Evolutionary conservation across 2,329 filamentous ascomycete species (phyloP), one percentile per base, ranked within the genome.

Genomic region (Sarocladium kiliense): DNA sequence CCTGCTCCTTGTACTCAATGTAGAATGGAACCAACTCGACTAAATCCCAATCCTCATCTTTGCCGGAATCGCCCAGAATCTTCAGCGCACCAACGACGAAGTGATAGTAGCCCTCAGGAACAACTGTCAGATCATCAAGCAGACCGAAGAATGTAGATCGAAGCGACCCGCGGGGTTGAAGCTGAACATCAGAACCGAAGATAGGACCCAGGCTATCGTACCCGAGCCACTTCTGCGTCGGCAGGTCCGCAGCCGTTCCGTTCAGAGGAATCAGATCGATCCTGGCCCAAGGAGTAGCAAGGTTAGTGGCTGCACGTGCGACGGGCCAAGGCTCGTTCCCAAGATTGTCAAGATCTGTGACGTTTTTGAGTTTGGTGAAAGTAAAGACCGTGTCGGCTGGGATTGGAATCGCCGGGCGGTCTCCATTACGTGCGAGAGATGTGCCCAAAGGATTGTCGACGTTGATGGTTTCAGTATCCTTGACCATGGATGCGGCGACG

Each of bases 401-500:
- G 7, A 59, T 51, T 3, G 60, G 58, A 16, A 56, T 56, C 49
- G 54, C 54, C 56, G 58, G 53, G 53, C 51, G 34, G 45, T 55
- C 12, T 54, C 56, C 5, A 53, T 54, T n/a, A 56, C 57, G 32
- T 25, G 54, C 53, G 14, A 62, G 53, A 41, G 57, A 60, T 21
- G 60, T 57, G 26, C 59, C 57, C 37, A 56, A 53, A 39, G 58
- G 50, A 16, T 45, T 53, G 25, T 55, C 47, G 4, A 27, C 30
- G 14, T 39, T 49, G 32, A 58, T 45, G 11, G 65, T 45, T n/a
- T 61, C 42, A 2, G 56, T 54, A 1, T 58, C 57, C 1, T 58
- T 42, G 34, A 58, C 58, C 62, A 70, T 59, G 56, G 59, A 61
- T 2, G 63, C 63, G 6, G 54, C 63, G 2, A 69, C 62, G 16